Conservation (phyloP, 2,329 filamentous ascomycete species). For the Xylaria sp. region DNA sequence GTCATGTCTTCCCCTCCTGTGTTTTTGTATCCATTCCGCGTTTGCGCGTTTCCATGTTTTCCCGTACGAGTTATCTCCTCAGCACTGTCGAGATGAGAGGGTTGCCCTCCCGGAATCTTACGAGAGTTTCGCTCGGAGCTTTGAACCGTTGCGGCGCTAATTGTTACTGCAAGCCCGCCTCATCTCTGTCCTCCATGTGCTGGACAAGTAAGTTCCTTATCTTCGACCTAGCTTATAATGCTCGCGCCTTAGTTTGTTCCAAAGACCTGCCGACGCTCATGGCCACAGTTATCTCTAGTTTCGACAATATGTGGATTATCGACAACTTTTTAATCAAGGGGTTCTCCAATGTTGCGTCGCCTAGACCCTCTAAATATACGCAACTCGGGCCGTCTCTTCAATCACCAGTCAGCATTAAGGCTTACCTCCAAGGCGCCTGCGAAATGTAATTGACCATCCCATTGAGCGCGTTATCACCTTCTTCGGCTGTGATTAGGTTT, state of each 20-base stretch:
- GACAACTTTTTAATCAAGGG: conserved; percentile 1
- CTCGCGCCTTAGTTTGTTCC: conserved; percentile 12
- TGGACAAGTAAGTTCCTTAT: conserved; percentile 14
- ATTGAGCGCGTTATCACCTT: conserved; percentile 47
- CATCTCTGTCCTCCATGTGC: conserved; percentile 16
- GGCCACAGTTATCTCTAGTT: conserved; percentile 1
- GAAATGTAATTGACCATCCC: conserved; percentile 48
- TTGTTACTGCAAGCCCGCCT: conserved; percentile 1
- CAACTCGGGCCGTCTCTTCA: background rate
- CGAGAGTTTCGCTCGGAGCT: background rate
- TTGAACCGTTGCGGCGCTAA: conserved; percentile 3
- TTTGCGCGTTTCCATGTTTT: background rate
- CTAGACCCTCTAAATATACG: conserved; percentile 8
- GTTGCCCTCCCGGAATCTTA: background rate
- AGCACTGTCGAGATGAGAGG: background rate
- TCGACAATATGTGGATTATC: conserved; percentile 6
- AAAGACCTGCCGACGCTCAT: conserved; percentile 19
- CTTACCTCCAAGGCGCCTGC: conserved; percentile 45
- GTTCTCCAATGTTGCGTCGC: conserved; percentile 15
- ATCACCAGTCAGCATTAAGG: background rate
- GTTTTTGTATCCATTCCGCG: background rate
- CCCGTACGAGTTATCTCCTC: background rate
- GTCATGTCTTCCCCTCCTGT: conserved; percentile 1
- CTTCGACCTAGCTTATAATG: conserved; percentile 6
- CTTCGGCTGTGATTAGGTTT: conserved; percentile 45